These are phyloP conservation scores for Tuber magnatum DNA, from an alignment of 495 filamentous ascomycete species.

Conservation along the genomic window DNA sequence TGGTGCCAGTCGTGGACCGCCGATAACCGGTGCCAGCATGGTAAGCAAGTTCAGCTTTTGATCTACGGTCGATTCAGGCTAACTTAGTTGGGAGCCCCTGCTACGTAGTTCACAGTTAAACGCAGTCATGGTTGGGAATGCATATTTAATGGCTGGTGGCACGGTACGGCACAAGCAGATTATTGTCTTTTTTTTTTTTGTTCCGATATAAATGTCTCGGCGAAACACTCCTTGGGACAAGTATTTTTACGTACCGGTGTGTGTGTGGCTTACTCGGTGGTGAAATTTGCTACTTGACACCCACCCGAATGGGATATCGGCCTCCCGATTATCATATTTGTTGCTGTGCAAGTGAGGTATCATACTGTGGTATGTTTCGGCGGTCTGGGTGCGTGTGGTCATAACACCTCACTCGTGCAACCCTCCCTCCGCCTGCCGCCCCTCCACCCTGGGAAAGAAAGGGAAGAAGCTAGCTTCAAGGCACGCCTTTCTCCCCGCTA, in stretches of 20 bases:
- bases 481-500: background rate
- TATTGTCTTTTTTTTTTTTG: background rate
- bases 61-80: background rate
- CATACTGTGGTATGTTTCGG: background rate
- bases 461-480: background rate
- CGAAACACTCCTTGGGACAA: background rate
- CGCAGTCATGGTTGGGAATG: background rate
- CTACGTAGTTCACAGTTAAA: background rate
- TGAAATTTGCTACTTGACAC: too few relatives aligned
- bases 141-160: background rate
- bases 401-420: background rate
- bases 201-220: background rate
- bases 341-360: background rate
- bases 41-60: background rate
- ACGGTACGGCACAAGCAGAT: background rate
- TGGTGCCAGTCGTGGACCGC: background rate
- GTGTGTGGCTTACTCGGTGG: background rate
- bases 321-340: background rate
- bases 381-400: background rate
- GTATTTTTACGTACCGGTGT: too few relatives aligned
- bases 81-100: background rate
- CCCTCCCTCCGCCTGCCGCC: too few relatives aligned
- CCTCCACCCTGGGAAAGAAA: too few relatives aligned
- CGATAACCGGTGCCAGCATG: background rate
- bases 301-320: background rate